These are phyloP conservation scores for Austroboletus niveus DNA, from an alignment of 1,284 basidiomycete genomes.

Conservation along the genomic window DNA sequence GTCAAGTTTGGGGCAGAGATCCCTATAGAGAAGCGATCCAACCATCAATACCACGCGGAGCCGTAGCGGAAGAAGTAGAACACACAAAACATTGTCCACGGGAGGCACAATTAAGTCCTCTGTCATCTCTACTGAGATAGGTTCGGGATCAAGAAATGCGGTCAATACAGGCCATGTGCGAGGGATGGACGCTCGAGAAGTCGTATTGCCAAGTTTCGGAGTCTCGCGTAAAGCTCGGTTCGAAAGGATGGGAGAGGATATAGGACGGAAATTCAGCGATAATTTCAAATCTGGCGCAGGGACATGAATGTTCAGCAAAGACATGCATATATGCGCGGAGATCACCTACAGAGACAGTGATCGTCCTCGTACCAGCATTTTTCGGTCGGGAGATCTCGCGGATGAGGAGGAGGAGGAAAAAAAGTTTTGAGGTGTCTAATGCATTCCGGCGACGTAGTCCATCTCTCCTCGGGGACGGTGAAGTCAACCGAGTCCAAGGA, in stretches of 20 bases:
- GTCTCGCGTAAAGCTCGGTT: constrained; percentile 38
- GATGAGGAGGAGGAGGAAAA: constrained; percentile 11
- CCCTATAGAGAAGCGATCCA: constrained; percentile 24
- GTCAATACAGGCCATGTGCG: constrained; percentile 22
- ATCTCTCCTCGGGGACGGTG: constrained; percentile 44
- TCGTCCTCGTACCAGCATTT: constrained; percentile 35
- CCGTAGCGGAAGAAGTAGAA: constrained; percentile 1
- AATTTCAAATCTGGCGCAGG: constrained; percentile 21
- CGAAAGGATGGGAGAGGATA: constrained; percentile 43
- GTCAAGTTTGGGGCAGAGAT: constrained; percentile 35
- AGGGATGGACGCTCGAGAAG: constrained; percentile 25
- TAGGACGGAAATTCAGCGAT: constrained; percentile 29
- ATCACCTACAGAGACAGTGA: constrained; percentile 26
- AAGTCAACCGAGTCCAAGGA: constrained; percentile 34
- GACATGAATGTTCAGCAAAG: constrained; percentile 18
- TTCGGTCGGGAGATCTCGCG: constrained; percentile 33
- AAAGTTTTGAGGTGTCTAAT: constrained; percentile 38
- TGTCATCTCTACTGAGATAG: constrained; percentile 21
- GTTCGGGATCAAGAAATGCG: constrained; percentile 12
- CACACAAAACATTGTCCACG: constrained; percentile 35
- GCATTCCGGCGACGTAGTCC: constrained; percentile 37
- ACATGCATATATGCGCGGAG: constrained; percentile 9
- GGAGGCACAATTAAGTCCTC: constrained; percentile 24
- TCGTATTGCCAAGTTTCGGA: constrained; percentile 28
- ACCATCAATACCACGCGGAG: neutral